phyloP scores from a whole-genome alignment of 192 early-diverging fungal genomes.

The Coemansia sp. region DNA sequence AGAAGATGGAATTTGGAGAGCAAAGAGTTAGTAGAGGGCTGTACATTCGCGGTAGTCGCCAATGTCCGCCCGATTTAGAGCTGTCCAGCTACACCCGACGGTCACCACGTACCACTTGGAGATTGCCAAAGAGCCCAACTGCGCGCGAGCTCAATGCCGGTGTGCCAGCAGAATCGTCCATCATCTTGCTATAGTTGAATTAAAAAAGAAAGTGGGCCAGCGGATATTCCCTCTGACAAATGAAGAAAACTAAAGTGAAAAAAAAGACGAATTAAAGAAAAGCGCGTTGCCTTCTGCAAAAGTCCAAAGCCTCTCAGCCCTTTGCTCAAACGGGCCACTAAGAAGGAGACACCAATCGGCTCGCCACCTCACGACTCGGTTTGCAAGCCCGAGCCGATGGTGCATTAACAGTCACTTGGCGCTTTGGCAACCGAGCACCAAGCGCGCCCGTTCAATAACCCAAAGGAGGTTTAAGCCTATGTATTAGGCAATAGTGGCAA shows the following conservation, averaged over 20 bases:
- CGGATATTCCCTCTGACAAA: constrained; percentile 6
- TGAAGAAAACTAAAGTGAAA: background rate
- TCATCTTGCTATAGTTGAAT: constrained; percentile 31
- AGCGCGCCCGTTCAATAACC: too few species aligned
- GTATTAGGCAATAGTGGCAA: too few species aligned
- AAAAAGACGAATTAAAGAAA: background rate
- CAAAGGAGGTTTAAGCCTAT: too few species aligned
- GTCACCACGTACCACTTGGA: constrained; percentile 26
- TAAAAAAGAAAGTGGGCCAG: background rate
- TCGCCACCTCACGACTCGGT: background rate
- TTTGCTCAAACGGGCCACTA: background rate
- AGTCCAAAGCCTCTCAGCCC: background rate
- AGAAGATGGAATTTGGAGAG: background rate
- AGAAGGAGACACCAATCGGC: background rate
- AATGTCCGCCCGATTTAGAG: background rate
- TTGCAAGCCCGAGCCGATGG: background rate
- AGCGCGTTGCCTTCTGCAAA: background rate
- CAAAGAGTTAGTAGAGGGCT: background rate
- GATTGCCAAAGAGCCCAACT: constrained; percentile 27
- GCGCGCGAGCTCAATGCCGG: constrained; percentile 48
- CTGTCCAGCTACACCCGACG: background rate
- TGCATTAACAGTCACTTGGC: background rate
- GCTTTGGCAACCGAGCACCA: background rate
- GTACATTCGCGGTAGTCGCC: background rate
- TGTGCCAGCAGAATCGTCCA: constrained; percentile 44